phyloP scores from a whole-genome alignment of 108 stramenopile species.

The Skeletonema grethae region DNA sequence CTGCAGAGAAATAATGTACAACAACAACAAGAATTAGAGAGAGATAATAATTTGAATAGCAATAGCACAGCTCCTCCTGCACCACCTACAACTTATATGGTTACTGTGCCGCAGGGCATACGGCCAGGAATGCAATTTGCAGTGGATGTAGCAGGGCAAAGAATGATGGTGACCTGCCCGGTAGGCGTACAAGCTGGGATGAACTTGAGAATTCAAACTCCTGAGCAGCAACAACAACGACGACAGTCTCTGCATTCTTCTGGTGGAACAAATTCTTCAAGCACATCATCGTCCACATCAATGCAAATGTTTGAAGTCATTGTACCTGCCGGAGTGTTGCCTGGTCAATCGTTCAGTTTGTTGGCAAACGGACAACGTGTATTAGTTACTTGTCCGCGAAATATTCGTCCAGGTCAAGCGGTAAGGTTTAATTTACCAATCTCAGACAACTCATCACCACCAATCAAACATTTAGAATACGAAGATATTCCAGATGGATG shows the following conservation, averaged over 20 bases:
- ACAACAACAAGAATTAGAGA: background rate
- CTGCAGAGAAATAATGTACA: conserved; percentile 44
- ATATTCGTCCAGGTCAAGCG: conserved; percentile 84
- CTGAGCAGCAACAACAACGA: conserved; percentile 28
- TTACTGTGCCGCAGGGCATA: conserved; percentile 81
- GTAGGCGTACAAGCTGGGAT: conserved; percentile 74
- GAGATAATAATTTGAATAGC: conserved; percentile 6
- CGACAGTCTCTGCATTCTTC: background rate
- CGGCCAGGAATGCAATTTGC: conserved; percentile 82
- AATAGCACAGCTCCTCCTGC: conserved; percentile 18
- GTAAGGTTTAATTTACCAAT: conserved; percentile 91
- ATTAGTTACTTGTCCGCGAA: conserved; percentile 89
- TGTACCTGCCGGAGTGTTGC: conserved; percentile 82
- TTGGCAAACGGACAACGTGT: conserved; percentile 91
- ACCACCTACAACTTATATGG: conserved; percentile 73
- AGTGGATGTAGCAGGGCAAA: conserved; percentile 78
- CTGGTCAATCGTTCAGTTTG: conserved; percentile 86
- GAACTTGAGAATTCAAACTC: conserved; percentile 84
- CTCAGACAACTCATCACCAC: conserved; percentile 36
- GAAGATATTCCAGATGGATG: conserved; percentile 83
- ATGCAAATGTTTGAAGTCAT: conserved; percentile 90
- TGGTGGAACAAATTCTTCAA: background rate
- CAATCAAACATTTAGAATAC: conserved; percentile 57
- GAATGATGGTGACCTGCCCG: conserved; percentile 84
- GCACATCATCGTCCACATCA: conserved; percentile 2